These are phyloP conservation scores for Ustilago cynodontis DNA, from an alignment of 1,284 basidiomycete genomes.

Conservation along the genomic window DNA sequence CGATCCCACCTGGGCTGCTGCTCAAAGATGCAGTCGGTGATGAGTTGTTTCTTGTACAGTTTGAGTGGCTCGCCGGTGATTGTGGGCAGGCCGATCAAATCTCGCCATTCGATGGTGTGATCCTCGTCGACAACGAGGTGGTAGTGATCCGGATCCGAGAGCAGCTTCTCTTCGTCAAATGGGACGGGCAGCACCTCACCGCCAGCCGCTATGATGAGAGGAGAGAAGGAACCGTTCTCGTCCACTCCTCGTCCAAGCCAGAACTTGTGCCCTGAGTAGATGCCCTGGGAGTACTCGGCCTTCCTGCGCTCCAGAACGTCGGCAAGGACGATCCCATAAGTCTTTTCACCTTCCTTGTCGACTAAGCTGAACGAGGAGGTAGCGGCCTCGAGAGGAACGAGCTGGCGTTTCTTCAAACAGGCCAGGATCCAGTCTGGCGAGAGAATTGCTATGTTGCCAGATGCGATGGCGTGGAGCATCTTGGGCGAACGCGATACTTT, in stretches of 20 bases:
- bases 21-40: constrained; percentile 41
- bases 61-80: constrained; percentile 24
- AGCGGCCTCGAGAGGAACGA: not conserved
- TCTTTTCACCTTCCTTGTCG: constrained; percentile 32
- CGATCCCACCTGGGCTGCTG: constrained; percentile 44
- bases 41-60: constrained; percentile 38
- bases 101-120: constrained; percentile 29
- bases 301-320: constrained; percentile 28
- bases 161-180: constrained; percentile 31
- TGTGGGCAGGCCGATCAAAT: constrained; percentile 21
- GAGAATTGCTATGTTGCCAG: constrained; percentile 27
- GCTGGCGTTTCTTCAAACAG: constrained; percentile 25
- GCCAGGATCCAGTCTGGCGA: constrained; percentile 44
- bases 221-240: constrained; percentile 24
- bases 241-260: constrained; percentile 47
- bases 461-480: constrained; percentile 51
- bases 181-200: constrained; percentile 23
- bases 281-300: constrained; percentile 18
- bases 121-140: constrained; percentile 37
- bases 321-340: constrained; percentile 33
- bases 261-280: constrained; percentile 42
- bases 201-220: constrained; percentile 38
- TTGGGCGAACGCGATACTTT: constrained; percentile 44
- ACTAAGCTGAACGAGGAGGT: constrained; percentile 6
- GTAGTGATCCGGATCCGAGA: constrained; percentile 26